phyloP scores from a whole-genome alignment of 768 basidiomycete species.

The Podaxis rugospora region DNA sequence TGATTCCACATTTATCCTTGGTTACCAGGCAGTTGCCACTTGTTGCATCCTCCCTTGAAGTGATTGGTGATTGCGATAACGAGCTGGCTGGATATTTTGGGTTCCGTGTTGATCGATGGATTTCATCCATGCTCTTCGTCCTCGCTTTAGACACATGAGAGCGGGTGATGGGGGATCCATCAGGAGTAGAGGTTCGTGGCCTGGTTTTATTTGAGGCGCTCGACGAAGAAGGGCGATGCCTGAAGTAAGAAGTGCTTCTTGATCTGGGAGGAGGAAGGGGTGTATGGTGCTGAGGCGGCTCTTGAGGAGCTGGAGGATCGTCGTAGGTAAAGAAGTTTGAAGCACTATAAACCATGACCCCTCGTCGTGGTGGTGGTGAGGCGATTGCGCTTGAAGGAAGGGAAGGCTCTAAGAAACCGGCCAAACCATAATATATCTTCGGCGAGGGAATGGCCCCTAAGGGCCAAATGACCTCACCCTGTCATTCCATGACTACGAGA shows the following conservation, averaged over 20 bases:
- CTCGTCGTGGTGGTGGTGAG: background rate
- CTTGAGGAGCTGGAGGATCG: conserved; percentile 9
- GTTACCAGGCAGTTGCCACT: background rate
- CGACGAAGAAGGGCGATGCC: background rate
- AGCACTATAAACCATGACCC: background rate
- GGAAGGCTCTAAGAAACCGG: background rate
- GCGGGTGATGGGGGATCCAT: background rate
- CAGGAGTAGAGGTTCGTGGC: background rate
- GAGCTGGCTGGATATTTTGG: background rate
- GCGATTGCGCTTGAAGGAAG: background rate
- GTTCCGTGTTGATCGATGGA: background rate
- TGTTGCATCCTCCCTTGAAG: background rate
- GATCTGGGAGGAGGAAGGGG: conserved; percentile 6
- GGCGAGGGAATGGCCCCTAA: background rate
- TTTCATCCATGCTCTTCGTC: background rate
- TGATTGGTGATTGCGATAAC: background rate
- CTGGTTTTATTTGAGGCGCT: background rate
- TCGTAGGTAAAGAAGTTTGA: background rate
- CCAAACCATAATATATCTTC: background rate
- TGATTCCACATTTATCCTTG: background rate
- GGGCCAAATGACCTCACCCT: conserved; percentile 6
- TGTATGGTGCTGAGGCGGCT: conserved; percentile 1
- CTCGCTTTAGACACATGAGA: background rate
- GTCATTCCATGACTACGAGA: conserved; percentile 4
- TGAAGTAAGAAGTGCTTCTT: background rate